phyloP scores from a whole-genome alignment of 768 basidiomycete species.

The Pisolithus orientalis region DNA sequence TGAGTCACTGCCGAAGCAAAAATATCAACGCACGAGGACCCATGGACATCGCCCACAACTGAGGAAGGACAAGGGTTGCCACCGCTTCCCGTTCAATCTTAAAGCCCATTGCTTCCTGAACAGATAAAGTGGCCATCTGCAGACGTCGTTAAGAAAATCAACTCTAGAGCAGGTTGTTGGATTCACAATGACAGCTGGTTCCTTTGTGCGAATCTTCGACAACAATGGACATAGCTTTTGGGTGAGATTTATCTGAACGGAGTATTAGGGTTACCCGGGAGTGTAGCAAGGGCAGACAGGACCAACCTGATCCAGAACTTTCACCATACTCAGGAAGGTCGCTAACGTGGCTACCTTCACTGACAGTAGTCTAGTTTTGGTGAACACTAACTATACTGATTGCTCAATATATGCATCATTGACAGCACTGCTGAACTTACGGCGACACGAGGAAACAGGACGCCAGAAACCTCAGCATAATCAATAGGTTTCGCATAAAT shows the following conservation, averaged over 20 bases:
- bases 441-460: constrained; percentile 89
- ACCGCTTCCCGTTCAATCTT: constrained; percentile 93
- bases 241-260: constrained; percentile 69
- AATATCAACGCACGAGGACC: constrained; percentile 66
- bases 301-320: constrained; percentile 78
- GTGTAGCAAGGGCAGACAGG: not conserved
- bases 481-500: constrained; percentile 89
- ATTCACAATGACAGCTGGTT: constrained; percentile 86
- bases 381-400: constrained; percentile 72
- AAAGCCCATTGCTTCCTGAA: constrained; percentile 94
- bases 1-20: not conserved
- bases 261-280: not conserved
- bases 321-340: constrained; percentile 85
- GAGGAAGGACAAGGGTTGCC: constrained; percentile 81
- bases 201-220: constrained; percentile 92
- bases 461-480: constrained; percentile 89
- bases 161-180: not conserved
- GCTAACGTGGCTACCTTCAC: constrained; percentile 86
- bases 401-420: not conserved
- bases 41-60: constrained; percentile 97
- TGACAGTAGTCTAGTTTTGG: constrained; percentile 80
- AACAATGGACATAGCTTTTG: constrained; percentile 93
- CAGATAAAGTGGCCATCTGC: constrained; percentile 80
- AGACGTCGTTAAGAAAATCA: constrained; percentile 2
- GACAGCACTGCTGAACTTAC: constrained; percentile 38